These are phyloP conservation scores for Phytophthora foliorum DNA, from an alignment of 352 stramenopile species.

Conservation along the genomic window DNA sequence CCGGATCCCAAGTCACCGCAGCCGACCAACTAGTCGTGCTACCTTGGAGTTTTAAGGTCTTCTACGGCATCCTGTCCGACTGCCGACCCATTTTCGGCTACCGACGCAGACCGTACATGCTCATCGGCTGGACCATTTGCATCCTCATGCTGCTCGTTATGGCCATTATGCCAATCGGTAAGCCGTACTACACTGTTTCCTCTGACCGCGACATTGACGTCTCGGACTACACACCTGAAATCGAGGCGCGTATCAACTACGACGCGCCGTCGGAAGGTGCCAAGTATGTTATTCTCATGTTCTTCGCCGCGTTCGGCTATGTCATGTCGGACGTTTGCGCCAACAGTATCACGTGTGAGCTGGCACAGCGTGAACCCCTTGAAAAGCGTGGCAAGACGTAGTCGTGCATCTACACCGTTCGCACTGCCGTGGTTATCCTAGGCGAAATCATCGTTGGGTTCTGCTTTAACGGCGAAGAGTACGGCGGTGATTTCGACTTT, in stretches of 20 bases:
- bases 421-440: constrained; percentile 33
- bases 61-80: constrained; percentile 10
- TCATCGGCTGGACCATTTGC: constrained; percentile 43
- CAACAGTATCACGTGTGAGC: constrained; percentile 46
- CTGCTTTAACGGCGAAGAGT: constrained; percentile 40
- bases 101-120: constrained; percentile 34
- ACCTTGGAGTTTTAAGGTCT: constrained; percentile 14
- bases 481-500: constrained; percentile 38
- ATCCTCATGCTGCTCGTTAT: constrained; percentile 43
- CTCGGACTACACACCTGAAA: constrained; percentile 34
- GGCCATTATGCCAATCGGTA: constrained; percentile 27
- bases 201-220: constrained; percentile 22
- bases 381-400: constrained; percentile 47
- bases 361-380: constrained; percentile 49
- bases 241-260: constrained; percentile 19
- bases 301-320: constrained; percentile 37
- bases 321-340: constrained; percentile 39
- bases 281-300: constrained; percentile 45
- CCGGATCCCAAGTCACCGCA: constrained; percentile 2
- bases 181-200: constrained; percentile 39
- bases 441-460: constrained; percentile 35
- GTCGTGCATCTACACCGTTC: constrained; percentile 25
- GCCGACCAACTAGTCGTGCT: not conserved
- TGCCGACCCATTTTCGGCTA: constrained; percentile 11
- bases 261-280: constrained; percentile 13